Evolutionary conservation across 495 filamentous ascomycete species (phyloP).

Genomic region (Podospora comata): DNA sequence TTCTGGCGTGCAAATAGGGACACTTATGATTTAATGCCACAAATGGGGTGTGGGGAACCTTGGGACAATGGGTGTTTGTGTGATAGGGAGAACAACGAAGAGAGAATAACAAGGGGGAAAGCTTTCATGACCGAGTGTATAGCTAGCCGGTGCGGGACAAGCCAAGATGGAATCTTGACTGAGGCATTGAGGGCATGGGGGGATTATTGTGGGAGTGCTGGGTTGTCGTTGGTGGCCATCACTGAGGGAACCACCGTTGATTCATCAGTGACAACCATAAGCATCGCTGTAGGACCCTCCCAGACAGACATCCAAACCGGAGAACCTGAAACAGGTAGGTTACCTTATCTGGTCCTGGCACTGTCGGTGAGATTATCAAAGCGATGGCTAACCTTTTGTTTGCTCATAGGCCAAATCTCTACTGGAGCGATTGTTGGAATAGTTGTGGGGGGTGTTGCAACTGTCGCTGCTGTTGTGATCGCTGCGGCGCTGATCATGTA

Average conservation of each 20-base stretch:
- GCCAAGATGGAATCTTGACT: not conserved
- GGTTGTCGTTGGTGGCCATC: not conserved
- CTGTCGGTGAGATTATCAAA: too few relatives aligned
- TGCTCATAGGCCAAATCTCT: not conserved
- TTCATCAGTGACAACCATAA: not conserved
- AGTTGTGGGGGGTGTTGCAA: not conserved
- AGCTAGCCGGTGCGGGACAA: slow-evolving; percentile 5
- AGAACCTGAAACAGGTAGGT: not conserved
- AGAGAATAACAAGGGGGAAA: not conserved
- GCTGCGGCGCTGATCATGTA: not conserved
- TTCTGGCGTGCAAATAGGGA: slow-evolving; percentile 9
- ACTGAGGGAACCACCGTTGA: not conserved
- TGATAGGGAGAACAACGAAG: not conserved
- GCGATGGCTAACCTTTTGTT: not conserved
- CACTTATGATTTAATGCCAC: slow-evolving; percentile 11
- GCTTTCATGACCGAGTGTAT: slow-evolving; percentile 3
- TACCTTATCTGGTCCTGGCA: too few relatives aligned
- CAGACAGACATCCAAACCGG: not conserved
- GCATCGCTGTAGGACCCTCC: not conserved
- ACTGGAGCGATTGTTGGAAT: slow-evolving; percentile 4
- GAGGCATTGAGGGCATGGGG: not conserved
- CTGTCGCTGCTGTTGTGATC: not conserved
- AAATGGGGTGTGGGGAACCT: slow-evolving; percentile 5
- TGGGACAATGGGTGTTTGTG: slow-evolving; percentile 13
- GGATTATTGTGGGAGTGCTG: slow-evolving; percentile 6